phyloP scores from a whole-genome alignment of 2,329 filamentous ascomycete species.

The Colletotrichum tanaceti region DNA sequence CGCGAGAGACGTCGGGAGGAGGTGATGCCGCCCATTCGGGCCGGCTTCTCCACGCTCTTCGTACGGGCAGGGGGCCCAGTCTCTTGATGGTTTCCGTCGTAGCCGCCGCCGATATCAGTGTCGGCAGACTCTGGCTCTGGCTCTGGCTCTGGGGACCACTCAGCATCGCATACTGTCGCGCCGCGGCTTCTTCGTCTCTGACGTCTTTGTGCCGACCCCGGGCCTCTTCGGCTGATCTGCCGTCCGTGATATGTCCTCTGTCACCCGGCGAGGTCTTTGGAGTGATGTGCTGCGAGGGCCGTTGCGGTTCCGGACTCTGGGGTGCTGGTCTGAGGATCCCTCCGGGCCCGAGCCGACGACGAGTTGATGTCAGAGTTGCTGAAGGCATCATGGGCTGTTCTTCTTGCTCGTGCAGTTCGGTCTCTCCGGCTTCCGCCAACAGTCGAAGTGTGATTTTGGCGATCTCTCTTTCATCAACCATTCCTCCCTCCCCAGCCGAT shows the following conservation, averaged over 20 bases:
- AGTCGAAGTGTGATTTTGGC: slow-evolving; percentile 23
- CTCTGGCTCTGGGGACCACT: background rate
- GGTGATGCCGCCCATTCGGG: background rate
- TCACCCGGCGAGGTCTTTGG: background rate
- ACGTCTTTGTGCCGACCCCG: slow-evolving; percentile 13
- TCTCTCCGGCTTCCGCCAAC: slow-evolving; percentile 22
- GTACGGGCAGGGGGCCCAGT: slow-evolving; percentile 11
- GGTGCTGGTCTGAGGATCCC: background rate
- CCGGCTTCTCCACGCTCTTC: slow-evolving; percentile 23
- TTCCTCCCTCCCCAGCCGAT: background rate
- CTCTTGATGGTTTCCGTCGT: slow-evolving; percentile 15
- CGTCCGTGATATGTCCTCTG: background rate
- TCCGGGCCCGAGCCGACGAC: background rate
- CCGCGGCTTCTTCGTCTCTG: background rate
- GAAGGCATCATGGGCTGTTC: slow-evolving; percentile 29
- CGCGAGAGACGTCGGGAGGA: slow-evolving; percentile 11
- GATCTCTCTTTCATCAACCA: slow-evolving; percentile 31
- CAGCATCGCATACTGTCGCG: background rate
- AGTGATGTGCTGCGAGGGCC: background rate
- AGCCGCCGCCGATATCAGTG: background rate
- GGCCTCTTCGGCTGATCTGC: background rate
- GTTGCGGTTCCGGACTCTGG: background rate
- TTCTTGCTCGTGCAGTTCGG: slow-evolving; percentile 11
- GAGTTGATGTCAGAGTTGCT: slow-evolving; percentile 5
- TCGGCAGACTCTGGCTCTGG: background rate